phyloP scores from a whole-genome alignment of 1,284 basidiomycete species.

The Heterobasidion annosum region DNA sequence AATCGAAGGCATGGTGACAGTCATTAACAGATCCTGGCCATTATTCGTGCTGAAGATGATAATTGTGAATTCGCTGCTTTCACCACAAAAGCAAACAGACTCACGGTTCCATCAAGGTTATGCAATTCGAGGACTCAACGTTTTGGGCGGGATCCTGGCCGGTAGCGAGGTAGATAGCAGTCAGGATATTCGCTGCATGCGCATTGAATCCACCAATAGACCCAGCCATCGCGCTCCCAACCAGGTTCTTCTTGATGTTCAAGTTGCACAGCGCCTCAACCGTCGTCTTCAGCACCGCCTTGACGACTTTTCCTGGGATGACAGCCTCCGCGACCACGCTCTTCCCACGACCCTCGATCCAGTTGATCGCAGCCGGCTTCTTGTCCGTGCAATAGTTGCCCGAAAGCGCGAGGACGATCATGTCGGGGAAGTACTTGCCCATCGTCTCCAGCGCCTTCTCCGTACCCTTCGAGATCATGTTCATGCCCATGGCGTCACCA shows the following conservation, averaged over 20 bases:
- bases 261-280: conserved; percentile 87
- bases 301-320: conserved; percentile 83
- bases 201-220: conserved; percentile 97
- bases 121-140: conserved; percentile 97
- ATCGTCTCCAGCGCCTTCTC: conserved; percentile 89
- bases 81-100: conserved; percentile 24
- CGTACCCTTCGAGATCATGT: conserved; percentile 97
- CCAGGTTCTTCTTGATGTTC: conserved; percentile 96
- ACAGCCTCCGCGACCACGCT: conserved; percentile 95
- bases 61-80: no score
- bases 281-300: conserved; percentile 91
- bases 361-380: conserved; percentile 99
- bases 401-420: conserved; percentile 89
- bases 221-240: conserved; percentile 98
- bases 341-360: conserved; percentile 99
- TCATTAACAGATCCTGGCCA: conserved; percentile 86
- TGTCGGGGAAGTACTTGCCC: conserved; percentile 80
- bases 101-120: conserved; percentile 97
- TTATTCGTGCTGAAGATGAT: conserved; percentile 60
- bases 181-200: conserved; percentile 96
- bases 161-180: conserved; percentile 92
- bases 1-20: conserved; percentile 91
- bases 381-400: conserved; percentile 99
- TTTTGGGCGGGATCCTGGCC: conserved; percentile 99
- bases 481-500: conserved; percentile 99